Conservation (phyloP, 805 yeast species). For the Zygosaccharomyces lentus region DNA sequence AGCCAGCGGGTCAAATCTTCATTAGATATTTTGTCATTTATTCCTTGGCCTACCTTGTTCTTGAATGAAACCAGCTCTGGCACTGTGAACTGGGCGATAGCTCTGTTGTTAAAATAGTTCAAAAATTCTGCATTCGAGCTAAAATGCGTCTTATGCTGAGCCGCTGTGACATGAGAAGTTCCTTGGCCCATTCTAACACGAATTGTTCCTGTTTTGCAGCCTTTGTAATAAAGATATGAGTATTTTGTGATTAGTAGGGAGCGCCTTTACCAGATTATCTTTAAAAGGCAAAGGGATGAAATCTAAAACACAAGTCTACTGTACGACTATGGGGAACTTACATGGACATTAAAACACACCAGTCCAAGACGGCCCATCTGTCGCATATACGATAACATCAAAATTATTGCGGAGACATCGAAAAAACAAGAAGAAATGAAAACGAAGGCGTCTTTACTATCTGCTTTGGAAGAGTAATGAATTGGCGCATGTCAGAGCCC, state of each 20-base stretch:
- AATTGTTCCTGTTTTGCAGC: background rate
- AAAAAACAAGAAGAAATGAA: background rate
- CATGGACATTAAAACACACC: background rate
- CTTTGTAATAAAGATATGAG: background rate
- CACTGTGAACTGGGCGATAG: conserved; percentile 18
- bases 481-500: no score
- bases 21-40: conserved; percentile 26
- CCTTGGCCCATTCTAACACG: conserved; percentile 25
- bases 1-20: conserved; percentile 34
- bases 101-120: conserved; percentile 16
- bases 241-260: background rate
- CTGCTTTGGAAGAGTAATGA: no score
- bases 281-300: background rate
- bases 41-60: conserved; percentile 24
- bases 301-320: background rate
- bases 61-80: conserved; percentile 26
- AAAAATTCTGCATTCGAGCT: conserved; percentile 14
- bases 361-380: background rate
- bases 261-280: background rate
- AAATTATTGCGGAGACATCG: background rate
- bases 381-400: no score
- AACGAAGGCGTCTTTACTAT: background rate
- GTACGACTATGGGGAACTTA: background rate
- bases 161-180: conserved; percentile 11
- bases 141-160: conserved; percentile 1